These are phyloP conservation scores for Verticillium nubilum DNA, from an alignment of 2,329 filamentous ascomycete genomes.

Conservation along the genomic window DNA sequence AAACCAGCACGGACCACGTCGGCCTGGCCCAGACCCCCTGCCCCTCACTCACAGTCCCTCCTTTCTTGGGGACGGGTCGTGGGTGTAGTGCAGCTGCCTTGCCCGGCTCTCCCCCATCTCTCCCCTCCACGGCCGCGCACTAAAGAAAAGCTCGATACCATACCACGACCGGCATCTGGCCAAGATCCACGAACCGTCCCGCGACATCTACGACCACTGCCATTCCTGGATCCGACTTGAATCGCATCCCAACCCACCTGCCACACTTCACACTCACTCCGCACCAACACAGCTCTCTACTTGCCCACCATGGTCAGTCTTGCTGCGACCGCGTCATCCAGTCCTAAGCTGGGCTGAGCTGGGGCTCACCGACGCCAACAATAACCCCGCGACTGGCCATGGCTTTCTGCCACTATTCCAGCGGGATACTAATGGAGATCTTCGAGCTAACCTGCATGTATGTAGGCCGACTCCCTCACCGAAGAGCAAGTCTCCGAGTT, in stretches of 20 bases:
- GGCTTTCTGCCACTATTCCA: not conserved
- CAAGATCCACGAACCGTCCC: conserved; percentile 7
- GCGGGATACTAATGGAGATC: not conserved
- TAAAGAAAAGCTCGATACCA: conserved; percentile 13
- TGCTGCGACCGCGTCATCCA: not conserved
- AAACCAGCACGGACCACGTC: not conserved
- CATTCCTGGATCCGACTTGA: not conserved
- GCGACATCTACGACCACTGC: not conserved
- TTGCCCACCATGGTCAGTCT: conserved; percentile 4
- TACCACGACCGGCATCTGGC: conserved; percentile 4
- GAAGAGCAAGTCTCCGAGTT: conserved; percentile 99
- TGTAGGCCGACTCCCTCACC: conserved; percentile 91
- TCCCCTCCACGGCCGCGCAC: conserved; percentile 10
- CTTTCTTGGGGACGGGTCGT: not conserved
- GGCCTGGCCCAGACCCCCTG: conserved; percentile 2
- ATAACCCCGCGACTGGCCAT: not conserved
- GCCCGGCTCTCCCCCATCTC: conserved; percentile 8
- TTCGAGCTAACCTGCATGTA: not conserved
- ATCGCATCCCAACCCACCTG: not conserved
- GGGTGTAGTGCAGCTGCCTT: not conserved
- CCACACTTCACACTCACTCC: not conserved
- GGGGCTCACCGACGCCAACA: not conserved
- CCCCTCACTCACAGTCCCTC: conserved; percentile 10
- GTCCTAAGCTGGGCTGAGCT: not conserved
- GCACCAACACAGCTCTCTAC: not conserved